A percentile compares a stretch with the other conserved stretches of the same genome.
phyloP scores from a whole-genome alignment of 257 asterid species.

The Haberlea rhodopensis region DNA sequence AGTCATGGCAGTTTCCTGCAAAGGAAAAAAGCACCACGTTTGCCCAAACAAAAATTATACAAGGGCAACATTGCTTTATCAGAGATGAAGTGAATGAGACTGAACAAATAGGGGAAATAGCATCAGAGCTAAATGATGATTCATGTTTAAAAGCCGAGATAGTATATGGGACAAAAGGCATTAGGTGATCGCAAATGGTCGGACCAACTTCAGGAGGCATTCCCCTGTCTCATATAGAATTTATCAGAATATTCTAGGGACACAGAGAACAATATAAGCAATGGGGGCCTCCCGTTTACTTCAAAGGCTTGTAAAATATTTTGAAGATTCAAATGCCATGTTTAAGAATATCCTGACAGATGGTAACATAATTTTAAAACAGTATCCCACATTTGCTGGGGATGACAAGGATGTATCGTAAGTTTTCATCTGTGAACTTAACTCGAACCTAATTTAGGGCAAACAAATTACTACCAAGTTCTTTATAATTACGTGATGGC shows the following conservation, averaged over 20 bases:
- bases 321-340: background rate
- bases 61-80: background rate
- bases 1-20: background rate
- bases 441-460: background rate
- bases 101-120: background rate
- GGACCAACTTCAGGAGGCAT: background rate
- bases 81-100: background rate
- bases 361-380: background rate
- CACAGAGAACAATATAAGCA: background rate
- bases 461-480: no score
- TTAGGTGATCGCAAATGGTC: background rate
- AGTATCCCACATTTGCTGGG: background rate
- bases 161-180: background rate
- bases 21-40: background rate
- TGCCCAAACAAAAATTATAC: background rate
- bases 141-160: background rate
- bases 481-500: no score
- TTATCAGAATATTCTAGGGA: no score
- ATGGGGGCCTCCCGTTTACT: background rate
- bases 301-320: background rate
- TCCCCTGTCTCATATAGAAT: background rate
- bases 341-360: background rate
- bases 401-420: background rate
- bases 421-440: background rate
- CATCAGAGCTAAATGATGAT: background rate